Base-by-base conservation (phyloP, 352 stramenopile genomes). In the Phytophthora cajani region DNA sequence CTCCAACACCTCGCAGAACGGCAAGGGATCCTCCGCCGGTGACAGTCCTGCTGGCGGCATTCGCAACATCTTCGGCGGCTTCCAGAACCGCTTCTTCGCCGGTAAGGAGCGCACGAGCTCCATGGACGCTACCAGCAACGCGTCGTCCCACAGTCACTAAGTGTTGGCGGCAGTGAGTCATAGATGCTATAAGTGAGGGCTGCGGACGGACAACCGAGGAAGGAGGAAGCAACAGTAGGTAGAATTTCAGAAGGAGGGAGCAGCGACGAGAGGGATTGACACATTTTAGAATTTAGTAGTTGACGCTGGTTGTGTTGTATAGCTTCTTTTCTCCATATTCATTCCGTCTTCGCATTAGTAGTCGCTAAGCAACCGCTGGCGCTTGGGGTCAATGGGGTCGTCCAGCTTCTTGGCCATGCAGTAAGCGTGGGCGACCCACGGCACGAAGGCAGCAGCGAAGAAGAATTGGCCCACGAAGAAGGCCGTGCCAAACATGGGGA, bases 391-490 rank as follows among this genome's bases (percentile, higher is more conserved):
- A 1, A 79, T 51, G 4, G 63, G 59, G n/a, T 81, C 77, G 54
- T 89, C 84, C 44, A 91, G 79, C 27, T 83, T 80, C 58, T 84
- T 85, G 25, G 87, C 77, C 79, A 90, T 87, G 74, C 76, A 82
- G 66, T 92, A 93, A 23, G 87, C 77, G 59, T 95, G 84, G 55
- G 84, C 76, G 8, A 91, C 59, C 87, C 87, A 96, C n/a, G 89
- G 86, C 58, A 92, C 74, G 63, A 92, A 96, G 14, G 78, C 74
- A 57, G 87, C 77, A 9, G 87, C 85, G 67, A 93, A 94, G 5
- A 89, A 57, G 27, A 92, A 67, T 57, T 96, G 89, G 2, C 83
- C 87, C 12, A 91, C 55, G 54, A 94, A 93, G 62, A 94, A 93
- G 23, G 84, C 82, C 0, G 74, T 71, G 36, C 89, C 89, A 50